Evolutionary conservation across 805 yeast species (phyloP), one percentile per base, ranked within the genome.

Genomic region (Pichia scutulata): DNA sequence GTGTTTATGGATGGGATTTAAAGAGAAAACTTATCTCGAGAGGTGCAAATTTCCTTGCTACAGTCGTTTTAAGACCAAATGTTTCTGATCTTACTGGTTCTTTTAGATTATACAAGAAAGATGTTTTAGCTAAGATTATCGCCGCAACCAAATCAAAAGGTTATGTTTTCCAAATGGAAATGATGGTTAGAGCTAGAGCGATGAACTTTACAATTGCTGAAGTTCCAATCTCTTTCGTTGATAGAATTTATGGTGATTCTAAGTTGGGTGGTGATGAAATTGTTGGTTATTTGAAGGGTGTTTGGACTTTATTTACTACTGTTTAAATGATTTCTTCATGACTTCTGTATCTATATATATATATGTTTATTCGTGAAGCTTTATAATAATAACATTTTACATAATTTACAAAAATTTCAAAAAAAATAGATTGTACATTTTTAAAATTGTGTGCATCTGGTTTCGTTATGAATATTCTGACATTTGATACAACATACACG

Each of bases 121-220:
- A 75, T 5, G 89, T 76, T 2, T 73, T 84, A 64, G 77, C 79
- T 54, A 77, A 80, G 61, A 76, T 85, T 55, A 85, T 84, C 55
- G 77, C 71, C 45, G 84, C 74, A 52, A 84, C 90, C 44, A 74
- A 77, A 62, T 80, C 86, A 37, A 84, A 85, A 69, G 92, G 92
- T 47, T 84, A 85, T 60, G 92, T 85, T 41, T 84, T 84, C 78
- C 92, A 84, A 70, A 84, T 84, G 92, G 92, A 84, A 69, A 84
- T 84, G 89, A 82, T 84, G 80, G 92, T 84, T 23, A 78, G 92
- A 57, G 92, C 92, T 40, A 76, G 86, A 63, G 72, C 82, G n/a
- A 69, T 82, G 64, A 84, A 83, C n/a, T 82, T 76, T 69, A 73
- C 78, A 18, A 82, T 84, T 57, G 90, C 85, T 28, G 92, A 84